A percentile compares a stretch with the other conserved stretches of the same genome.
phyloP scores from a whole-genome alignment of 1,139 yeast genomes.

The Debaryomyces sp. region DNA sequence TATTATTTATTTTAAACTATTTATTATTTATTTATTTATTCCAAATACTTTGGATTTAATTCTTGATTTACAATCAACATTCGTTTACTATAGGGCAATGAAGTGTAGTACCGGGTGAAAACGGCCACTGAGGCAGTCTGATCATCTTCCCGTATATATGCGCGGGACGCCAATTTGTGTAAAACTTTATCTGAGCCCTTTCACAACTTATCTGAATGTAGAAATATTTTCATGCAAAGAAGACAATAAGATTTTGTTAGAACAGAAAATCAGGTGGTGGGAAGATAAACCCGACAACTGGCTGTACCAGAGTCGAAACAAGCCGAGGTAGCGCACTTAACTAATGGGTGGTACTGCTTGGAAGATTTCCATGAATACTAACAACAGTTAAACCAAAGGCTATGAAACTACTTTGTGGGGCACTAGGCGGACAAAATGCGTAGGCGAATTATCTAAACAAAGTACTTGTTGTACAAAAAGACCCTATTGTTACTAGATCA shows the following conservation, averaged over 20 bases:
- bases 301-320: neutral
- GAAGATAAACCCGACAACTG: neutral
- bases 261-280: neutral
- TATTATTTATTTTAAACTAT: neutral
- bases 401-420: neutral
- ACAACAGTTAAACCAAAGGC: neutral
- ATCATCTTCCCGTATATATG: neutral
- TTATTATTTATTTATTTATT: neutral
- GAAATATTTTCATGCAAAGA: neutral
- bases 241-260: neutral
- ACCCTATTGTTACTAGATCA: neutral
- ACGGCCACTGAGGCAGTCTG: neutral
- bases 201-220: neutral
- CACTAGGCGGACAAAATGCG: neutral
- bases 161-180: neutral
- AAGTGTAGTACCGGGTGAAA: neutral
- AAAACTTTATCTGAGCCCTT: neutral
- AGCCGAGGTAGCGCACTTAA: neutral
- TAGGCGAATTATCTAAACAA: neutral
- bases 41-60: neutral
- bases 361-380: neutral
- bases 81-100: neutral
- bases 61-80: neutral
- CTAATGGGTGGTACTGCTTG: neutral
- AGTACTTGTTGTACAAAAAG: neutral